Evolutionary conservation across 1,284 basidiomycete genomes (phyloP), one percentile per base, ranked within the genome.

Genomic region (Filobasidium uniguttulatum): DNA sequence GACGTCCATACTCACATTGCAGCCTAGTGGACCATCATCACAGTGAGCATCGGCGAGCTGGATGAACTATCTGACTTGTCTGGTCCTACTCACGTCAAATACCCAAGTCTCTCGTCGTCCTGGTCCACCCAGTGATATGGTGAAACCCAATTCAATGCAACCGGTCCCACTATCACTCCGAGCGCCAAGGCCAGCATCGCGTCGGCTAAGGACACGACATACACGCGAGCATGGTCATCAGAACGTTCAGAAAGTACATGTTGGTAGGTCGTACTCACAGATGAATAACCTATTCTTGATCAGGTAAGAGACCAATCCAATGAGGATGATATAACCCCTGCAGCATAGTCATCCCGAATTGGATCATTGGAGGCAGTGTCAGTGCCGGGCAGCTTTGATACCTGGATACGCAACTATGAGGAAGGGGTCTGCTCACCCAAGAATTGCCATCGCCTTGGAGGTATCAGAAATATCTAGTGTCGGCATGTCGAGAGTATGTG

Each of bases 101-200:
- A 68, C 61, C 84, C 80, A 8, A 73, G 71, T 1, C 70, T 67
- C 22, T 75, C 71, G 31, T 70, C 59, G 14, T 56, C 59, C n/a
- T 71, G 72, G 43, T 69, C 69, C 3, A 77, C 80, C 89, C 89
- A 94, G 1, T 73, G 70, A 31, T 82, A 75, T 9, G 90, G 89
- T 4, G 57, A 53, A 51, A 69, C 63, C 50, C 60, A 59, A 23
- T 57, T 54, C 10, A 61, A 35, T 2, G 56, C 60, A 25, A 63
- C 46, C 1, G 70, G 64, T 19, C 64, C 71, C 56, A 97, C 84
- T 52, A 89, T 83, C 62, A 98, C 84, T 19, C 93, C 93, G 60
- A 93, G 91, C 22, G 90, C 64, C 58, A 93, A 86, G 1, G 93
- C 90, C 75, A 89, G 82, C 56, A 86, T 83, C 1, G 93, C 86